These are phyloP conservation scores for Lentinula detonsa DNA, from an alignment of 768 basidiomycete species.

Conservation along the genomic window DNA sequence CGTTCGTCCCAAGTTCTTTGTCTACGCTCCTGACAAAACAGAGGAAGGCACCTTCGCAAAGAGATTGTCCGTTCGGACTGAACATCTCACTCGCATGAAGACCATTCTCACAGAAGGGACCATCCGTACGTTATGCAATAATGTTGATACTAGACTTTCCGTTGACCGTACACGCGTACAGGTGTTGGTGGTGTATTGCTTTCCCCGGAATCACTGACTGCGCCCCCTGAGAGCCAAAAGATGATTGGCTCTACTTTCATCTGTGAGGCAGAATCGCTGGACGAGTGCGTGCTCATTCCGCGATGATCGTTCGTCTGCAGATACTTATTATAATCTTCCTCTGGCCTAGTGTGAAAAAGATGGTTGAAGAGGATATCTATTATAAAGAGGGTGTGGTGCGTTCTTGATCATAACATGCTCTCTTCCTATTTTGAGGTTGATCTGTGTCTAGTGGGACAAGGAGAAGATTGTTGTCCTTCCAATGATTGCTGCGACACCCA, in stretches of 20 bases:
- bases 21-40: slow-evolving; percentile 64
- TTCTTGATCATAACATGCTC: neutral
- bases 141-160: neutral
- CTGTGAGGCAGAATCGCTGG: slow-evolving; percentile 47
- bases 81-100: slow-evolving; percentile 45
- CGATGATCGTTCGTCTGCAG: neutral
- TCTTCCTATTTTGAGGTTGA: neutral
- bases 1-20: slow-evolving; percentile 34
- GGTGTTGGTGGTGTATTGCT: slow-evolving; percentile 55
- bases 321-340: slow-evolving; percentile 41
- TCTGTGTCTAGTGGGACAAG: slow-evolving; percentile 13
- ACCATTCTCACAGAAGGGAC: slow-evolving; percentile 34
- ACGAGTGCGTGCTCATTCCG: slow-evolving; percentile 19
- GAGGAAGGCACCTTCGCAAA: slow-evolving; percentile 50
- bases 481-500: slow-evolving; percentile 13
- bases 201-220: slow-evolving; percentile 48
- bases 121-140: slow-evolving; percentile 36
- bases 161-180: slow-evolving; percentile 14
- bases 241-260: slow-evolving; percentile 58
- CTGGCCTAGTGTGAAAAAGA: slow-evolving; percentile 32
- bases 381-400: slow-evolving; percentile 34
- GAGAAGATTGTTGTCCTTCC: slow-evolving; percentile 15
- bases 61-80: slow-evolving; percentile 48
- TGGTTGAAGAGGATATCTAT: slow-evolving; percentile 30
- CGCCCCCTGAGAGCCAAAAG: slow-evolving; percentile 40